Evolutionary conservation across 176 grass and related monocot genomes (phyloP), one percentile per base, ranked within the genome.

Genomic region (Eleusine indica): DNA sequence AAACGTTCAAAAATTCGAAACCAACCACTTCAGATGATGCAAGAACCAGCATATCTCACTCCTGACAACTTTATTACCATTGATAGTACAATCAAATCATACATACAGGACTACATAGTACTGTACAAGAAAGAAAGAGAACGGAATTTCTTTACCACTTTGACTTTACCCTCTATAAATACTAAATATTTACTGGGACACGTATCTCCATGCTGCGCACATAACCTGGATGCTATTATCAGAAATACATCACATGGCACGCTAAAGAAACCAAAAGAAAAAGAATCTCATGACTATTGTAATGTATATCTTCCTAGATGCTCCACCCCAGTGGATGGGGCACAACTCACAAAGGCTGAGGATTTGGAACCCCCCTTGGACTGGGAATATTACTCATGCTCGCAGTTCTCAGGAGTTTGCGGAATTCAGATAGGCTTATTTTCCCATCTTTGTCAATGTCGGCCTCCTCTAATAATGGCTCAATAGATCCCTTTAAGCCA

Each of bases 361-460:
- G 84, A 57, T 84, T 90, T 37, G 82, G 89, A 42, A 77, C 80
- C 13, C 90, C 92, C 6, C 88, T 87, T 71, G 95, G 92, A 53
- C 92, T 97, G 28, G 95, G 95, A 39, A 91, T 75, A 64, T 94
- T 94, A 80, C 91, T 89, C 90, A 97, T 97, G 95, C 95, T 97
- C 1, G 95, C 95, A 3, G 92, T 97, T 39, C 92, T 81, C 39
- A 97, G 86, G 38, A 97, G 95, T 62, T 92, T 92, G 44, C 90
- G 90, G 71, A 97, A 97, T 65, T 97, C 95, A 0, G 86, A 91
- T 69, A 97, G 79, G 86, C 92, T 97, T 86, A 97, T 97, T 62
- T 85, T 94, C 56, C 95, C 92, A 12, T 94, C 95, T 82, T 97
- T 94, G 52, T 97, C 92, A 3, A 97, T 87, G 76, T 94, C 95